Evolutionary conservation across 1,139 yeast genomes (phyloP), one percentile per base, ranked within the genome.

Genomic region (Fermentozyma sake): DNA sequence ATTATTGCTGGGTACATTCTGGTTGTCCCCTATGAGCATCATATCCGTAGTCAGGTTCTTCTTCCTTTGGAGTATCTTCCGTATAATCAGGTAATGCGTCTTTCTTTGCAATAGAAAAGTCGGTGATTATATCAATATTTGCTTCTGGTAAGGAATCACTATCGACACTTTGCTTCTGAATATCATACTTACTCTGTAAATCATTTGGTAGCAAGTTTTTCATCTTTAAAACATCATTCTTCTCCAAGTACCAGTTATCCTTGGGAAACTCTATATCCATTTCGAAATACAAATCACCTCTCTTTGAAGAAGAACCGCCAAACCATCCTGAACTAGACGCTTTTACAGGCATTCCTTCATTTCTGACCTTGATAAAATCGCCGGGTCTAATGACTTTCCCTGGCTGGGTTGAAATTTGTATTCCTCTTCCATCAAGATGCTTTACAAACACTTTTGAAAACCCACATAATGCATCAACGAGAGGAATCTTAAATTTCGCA

Each of bases 301-400:
- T 65, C 12, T 55, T 46, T 25, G 47, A 24, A 3, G 31, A 30
- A 2, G 47, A 34, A 1, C 50, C 41, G 9, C 52, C 46, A 29
- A 61, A 61, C 71, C 72, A 65, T 9, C 52, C 41, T 10, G 46
- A 39, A 7, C 58, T 42, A 13, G 57, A 56, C 7, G 43, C 35
- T 33, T 61, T 60, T 4, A 72, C 46, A 0, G 96, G 96, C 94
- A 93, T 85, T 2, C 98, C 98, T 52, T 89, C 96, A 23, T 76
- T 74, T 20, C 67, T 56, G 12, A 91, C 64, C 38, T 78, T 69
- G 20, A 91, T 55, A 34, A 64, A 70, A 36, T 84, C 84, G 10
- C 84, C 81, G 0, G 97, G 97, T 39, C 80, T 71, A 7, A 87
- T 50, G 4, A 91, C 95, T 50, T 81, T 81, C 0, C 91, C 93